These are phyloP conservation scores for Acacia crassicarpa DNA, from an alignment of 306 rosid genomes.

Conservation along the genomic window DNA sequence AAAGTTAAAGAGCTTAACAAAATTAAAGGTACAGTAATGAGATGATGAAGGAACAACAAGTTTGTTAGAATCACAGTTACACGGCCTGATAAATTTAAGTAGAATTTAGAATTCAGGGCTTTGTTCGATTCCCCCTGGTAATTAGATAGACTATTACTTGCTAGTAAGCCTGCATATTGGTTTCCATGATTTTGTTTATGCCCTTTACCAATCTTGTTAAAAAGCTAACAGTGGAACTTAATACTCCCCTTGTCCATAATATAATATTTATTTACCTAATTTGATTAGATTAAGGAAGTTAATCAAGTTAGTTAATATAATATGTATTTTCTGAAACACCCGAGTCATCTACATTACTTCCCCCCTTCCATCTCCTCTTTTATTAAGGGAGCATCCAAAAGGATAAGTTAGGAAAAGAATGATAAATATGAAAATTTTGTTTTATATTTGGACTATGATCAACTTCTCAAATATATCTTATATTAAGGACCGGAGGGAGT, in stretches of 20 bases:
- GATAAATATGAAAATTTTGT: no score
- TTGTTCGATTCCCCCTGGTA: background rate
- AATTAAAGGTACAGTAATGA: constrained; percentile 7
- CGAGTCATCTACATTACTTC: no score
- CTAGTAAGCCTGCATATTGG: background rate
- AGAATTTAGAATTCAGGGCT: background rate
- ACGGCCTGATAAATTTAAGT: background rate
- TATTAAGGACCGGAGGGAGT: no score
- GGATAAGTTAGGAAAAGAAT: no score
- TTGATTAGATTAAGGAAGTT: no score
- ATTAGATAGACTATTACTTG: constrained; percentile 7
- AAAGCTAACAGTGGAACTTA: background rate
- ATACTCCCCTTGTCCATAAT: background rate
- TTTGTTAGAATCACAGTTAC: background rate
- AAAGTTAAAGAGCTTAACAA: background rate
- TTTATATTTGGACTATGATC: no score
- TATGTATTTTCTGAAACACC: no score
- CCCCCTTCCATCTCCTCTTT: no score
- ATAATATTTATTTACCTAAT: no score
- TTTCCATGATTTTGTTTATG: background rate
- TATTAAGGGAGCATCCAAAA: no score
- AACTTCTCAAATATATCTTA: no score
- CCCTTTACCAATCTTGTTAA: background rate
- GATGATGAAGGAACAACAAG: background rate
- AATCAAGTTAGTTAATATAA: no score